These are phyloP conservation scores for Globisporangium ultimum DNA, from an alignment of 352 stramenopile genomes.

Conservation along the genomic window DNA sequence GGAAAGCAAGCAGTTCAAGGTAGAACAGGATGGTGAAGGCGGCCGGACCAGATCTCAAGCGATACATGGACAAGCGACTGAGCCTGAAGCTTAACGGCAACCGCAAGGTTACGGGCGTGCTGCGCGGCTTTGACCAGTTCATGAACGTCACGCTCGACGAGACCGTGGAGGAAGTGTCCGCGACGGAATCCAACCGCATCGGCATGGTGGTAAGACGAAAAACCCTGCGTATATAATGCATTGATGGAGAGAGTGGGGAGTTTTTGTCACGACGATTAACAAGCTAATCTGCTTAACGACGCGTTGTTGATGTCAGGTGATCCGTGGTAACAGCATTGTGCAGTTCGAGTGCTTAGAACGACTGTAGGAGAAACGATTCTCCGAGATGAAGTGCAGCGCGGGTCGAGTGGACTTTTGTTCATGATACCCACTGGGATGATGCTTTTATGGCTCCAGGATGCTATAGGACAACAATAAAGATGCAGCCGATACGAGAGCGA, in stretches of 20 bases:
- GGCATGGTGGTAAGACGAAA: constrained; percentile 87
- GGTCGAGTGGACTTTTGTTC: not conserved
- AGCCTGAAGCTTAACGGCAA: constrained; percentile 94
- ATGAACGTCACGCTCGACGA: constrained; percentile 97
- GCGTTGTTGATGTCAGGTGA: constrained; percentile 40
- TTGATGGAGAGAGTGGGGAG: not conserved
- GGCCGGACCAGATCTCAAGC: constrained; percentile 83
- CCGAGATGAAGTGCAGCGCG: too few species aligned
- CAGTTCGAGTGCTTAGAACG: constrained; percentile 88
- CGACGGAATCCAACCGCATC: constrained; percentile 85
- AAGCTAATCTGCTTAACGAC: not conserved
- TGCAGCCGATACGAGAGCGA: too few species aligned
- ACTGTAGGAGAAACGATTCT: constrained; percentile 30
- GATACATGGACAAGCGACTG: constrained; percentile 95
- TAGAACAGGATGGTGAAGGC: constrained; percentile 66
- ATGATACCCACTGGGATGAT: not conserved
- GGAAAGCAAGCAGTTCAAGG: constrained; percentile 4
- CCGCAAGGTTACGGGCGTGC: constrained; percentile 90
- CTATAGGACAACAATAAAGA: not conserved
- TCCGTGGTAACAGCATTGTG: constrained; percentile 89
- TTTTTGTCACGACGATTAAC: not conserved
- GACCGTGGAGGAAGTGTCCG: constrained; percentile 86
- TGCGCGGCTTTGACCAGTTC: constrained; percentile 96
- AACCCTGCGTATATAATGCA: not conserved
- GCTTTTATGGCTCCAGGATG: not conserved